phyloP scores from a whole-genome alignment of 2,329 filamentous ascomycete species.

The Fusarium concolor region DNA sequence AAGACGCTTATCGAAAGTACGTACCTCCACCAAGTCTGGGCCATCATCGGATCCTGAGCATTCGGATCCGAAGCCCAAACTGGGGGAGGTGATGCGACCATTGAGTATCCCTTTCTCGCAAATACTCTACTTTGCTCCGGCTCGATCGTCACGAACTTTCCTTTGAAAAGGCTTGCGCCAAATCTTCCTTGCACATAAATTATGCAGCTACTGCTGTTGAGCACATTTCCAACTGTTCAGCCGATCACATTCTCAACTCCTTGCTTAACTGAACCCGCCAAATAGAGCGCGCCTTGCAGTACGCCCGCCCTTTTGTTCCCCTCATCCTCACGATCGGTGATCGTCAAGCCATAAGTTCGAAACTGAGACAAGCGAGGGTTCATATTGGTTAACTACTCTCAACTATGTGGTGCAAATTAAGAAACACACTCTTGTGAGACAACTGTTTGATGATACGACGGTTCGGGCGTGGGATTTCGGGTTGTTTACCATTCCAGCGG shows the following conservation, averaged over 20 bases:
- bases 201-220: slow-evolving; percentile 32
- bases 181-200: slow-evolving; percentile 30
- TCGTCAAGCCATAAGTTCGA: slow-evolving; percentile 23
- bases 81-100: neutral
- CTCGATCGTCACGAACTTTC: slow-evolving; percentile 9
- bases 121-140: slow-evolving; percentile 9
- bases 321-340: slow-evolving; percentile 13
- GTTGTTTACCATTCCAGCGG: slow-evolving; percentile 41
- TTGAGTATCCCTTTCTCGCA: neutral
- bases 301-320: slow-evolving; percentile 14
- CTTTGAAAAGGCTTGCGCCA: slow-evolving; percentile 8
- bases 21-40: slow-evolving; percentile 19
- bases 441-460: slow-evolving; percentile 23
- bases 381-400: slow-evolving; percentile 4
- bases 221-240: slow-evolving; percentile 11
- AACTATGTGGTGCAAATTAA: slow-evolving; percentile 37
- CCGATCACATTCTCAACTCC: slow-evolving; percentile 31
- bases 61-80: slow-evolving; percentile 17
- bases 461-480: slow-evolving; percentile 12
- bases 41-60: neutral
- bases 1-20: slow-evolving; percentile 44
- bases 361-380: slow-evolving; percentile 36
- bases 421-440: slow-evolving; percentile 32
- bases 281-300: slow-evolving; percentile 41
- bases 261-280: slow-evolving; percentile 34